phyloP scores from a whole-genome alignment of 2,329 filamentous ascomycete genomes.

The Nigrospora osmanthi region DNA sequence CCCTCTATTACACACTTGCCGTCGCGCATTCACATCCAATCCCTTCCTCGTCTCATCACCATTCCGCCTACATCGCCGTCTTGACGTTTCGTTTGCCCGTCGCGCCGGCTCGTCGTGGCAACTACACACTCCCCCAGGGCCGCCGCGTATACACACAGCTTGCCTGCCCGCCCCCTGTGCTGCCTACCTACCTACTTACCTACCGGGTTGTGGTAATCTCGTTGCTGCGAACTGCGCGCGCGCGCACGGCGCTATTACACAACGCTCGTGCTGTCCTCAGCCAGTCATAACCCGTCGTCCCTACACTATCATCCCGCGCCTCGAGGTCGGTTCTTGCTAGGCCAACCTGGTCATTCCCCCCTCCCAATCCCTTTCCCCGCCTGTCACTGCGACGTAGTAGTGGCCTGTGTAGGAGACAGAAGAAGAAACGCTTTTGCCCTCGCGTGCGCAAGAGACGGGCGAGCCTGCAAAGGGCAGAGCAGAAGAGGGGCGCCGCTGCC shows the following conservation, averaged over 20 bases:
- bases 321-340: background rate
- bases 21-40: slow-evolving; percentile 5
- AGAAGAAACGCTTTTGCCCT: background rate
- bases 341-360: slow-evolving; percentile 3
- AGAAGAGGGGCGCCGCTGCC: background rate
- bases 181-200: no score
- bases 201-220: background rate
- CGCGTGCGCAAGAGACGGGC: background rate
- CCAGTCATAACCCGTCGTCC: slow-evolving; percentile 1
- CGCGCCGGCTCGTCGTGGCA: slow-evolving; percentile 12
- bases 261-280: background rate
- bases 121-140: slow-evolving; percentile 6
- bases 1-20: slow-evolving; percentile 5
- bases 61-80: slow-evolving; percentile 7
- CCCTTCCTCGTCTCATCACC: slow-evolving; percentile 4
- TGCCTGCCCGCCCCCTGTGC: no score
- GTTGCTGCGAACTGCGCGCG: background rate
- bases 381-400: slow-evolving; percentile 1
- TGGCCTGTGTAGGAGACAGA: no score
- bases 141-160: background rate
- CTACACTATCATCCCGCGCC: background rate
- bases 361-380: slow-evolving; percentile 4
- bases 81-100: slow-evolving; percentile 13
- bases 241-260: background rate
- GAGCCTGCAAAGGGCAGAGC: slow-evolving; percentile 5